Base-by-base conservation (phyloP, 176 grass and related monocot genomes). In the Thinopyrum elongatum region DNA sequence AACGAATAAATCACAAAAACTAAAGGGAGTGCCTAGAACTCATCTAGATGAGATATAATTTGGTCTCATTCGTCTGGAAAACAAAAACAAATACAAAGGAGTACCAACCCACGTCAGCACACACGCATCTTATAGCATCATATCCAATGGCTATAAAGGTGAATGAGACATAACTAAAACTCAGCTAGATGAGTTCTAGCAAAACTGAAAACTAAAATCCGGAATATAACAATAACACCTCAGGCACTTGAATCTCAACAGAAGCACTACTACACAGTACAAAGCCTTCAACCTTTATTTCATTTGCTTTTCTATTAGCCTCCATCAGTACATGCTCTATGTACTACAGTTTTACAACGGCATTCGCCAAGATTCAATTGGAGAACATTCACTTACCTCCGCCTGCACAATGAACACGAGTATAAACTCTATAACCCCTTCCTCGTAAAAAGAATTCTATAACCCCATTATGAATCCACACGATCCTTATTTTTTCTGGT, bases 391-490 rank as follows among this genome's bases (percentile, higher is more conserved):
- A 39, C 69, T 34, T 61, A 6, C 21, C 47, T 64, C 51, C 51
- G 77, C 89, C 89, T 82, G 81, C 82, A 88, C 82, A 88, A 81
- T 23, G n/a, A 84, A 90, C 65, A 81, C 69, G 13, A 81, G 81
- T 81, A 81, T 72, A 84, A 41, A 79, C 69, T 87, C 91, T 90
- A 93, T 87, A 93, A 55, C 38, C 80, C 88, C 83, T 76, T 47
- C 59, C 59, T 62, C 5, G 16, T 10, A 49, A 75, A 55, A 49
- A 39, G 74, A 58, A 83, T 30, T 84, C 91, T 90, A 92, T 87
- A 90, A 63, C 38, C 84, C 86, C 80, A 58, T 65, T 17, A 85
- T 26, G 77, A 87, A 93, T 76, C 87, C 23, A 42, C 59, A 29
- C 39, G 58, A 83, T 57, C 31, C 29, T 86, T 79, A 87, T 86